Conservation (phyloP, 208 protist species). For the Leishmania tropica region DNA sequence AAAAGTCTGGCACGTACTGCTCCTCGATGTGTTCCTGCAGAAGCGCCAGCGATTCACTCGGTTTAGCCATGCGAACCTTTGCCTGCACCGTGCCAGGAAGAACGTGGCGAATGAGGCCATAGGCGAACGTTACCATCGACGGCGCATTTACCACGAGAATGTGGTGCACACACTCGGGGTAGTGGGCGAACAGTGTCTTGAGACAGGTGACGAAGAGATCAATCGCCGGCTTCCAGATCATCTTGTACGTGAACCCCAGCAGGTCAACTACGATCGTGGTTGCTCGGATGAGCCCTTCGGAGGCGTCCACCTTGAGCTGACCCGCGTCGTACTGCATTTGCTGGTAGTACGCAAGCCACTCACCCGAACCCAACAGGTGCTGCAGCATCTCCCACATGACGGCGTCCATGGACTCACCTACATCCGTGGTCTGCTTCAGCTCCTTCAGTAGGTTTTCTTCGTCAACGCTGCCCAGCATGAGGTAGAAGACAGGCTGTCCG, state of each 20-base stretch:
- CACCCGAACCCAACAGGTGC: constrained; percentile 16
- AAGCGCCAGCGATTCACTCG: constrained; percentile 35
- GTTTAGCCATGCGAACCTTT: constrained; percentile 50
- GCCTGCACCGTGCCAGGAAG: constrained; percentile 35
- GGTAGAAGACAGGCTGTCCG: constrained; percentile 47
- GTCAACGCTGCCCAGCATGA: constrained; percentile 40
- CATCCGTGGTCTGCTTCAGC: constrained; percentile 25
- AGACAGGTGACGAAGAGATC: constrained; percentile 43
- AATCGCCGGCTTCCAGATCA: constrained; percentile 66
- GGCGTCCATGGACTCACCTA: constrained; percentile 11
- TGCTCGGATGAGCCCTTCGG: constrained; percentile 35
- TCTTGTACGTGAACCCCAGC: constrained; percentile 53
- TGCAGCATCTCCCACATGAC: constrained; percentile 26
- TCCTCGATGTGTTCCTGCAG: constrained; percentile 52
- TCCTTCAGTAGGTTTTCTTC: constrained; percentile 22
- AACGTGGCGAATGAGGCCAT: constrained; percentile 42
- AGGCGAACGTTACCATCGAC: constrained; percentile 56
- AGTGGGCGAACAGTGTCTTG: constrained; percentile 40
- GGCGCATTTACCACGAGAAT: constrained; percentile 63
- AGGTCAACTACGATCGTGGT: constrained; percentile 54
- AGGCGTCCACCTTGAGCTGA: constrained; percentile 14
- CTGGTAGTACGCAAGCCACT: constrained; percentile 28
- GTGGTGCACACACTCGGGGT: constrained; percentile 56
- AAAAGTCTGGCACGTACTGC: constrained; percentile 46
- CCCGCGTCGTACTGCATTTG: constrained; percentile 18